Conservation (phyloP, 192 early-diverging fungal species). For the Cladochytrium replicatum region DNA sequence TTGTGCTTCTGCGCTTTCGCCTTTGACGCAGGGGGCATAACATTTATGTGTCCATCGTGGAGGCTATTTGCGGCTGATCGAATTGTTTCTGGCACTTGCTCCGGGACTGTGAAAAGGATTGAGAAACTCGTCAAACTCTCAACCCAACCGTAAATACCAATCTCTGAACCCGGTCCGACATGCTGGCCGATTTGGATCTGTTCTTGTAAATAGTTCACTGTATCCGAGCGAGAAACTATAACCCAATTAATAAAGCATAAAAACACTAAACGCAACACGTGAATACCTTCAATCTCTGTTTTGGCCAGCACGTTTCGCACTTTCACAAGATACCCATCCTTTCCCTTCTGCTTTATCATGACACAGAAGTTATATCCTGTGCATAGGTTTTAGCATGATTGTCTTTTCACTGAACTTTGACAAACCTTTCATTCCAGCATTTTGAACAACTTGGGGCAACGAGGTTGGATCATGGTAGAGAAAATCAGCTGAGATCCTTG, state of each 20-base stretch:
- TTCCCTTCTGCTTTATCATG: slow-evolving; percentile 23
- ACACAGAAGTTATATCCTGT: slow-evolving; percentile 10
- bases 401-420: slow-evolving; percentile 7
- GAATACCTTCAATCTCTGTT: slow-evolving; percentile 24
- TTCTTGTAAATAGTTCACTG: slow-evolving; percentile 11
- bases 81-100: slow-evolving; percentile 8
- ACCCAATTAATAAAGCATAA: too few species aligned
- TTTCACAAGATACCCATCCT: slow-evolving; percentile 28
- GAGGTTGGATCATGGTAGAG: slow-evolving; percentile 55
- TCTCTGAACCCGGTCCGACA: neutral
- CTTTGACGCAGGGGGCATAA: slow-evolving; percentile 14
- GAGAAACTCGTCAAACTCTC: too few species aligned
- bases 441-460: slow-evolving; percentile 6
- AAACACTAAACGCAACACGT: slow-evolving; percentile 20
- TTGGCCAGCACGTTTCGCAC: slow-evolving; percentile 27
- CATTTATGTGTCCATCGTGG: neutral
- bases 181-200: slow-evolving; percentile 7
- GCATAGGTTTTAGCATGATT: slow-evolving; percentile 8
- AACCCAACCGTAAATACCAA: too few species aligned
- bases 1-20: slow-evolving; percentile 13
- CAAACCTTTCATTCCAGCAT: slow-evolving; percentile 9
- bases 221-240: slow-evolving; percentile 13
- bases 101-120: too few species aligned
- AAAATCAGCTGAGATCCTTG: slow-evolving; percentile 70
- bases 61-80: slow-evolving; percentile 11